Conservation (phyloP, 768 basidiomycete genomes). For the Hypsizygus marmoreus region DNA sequence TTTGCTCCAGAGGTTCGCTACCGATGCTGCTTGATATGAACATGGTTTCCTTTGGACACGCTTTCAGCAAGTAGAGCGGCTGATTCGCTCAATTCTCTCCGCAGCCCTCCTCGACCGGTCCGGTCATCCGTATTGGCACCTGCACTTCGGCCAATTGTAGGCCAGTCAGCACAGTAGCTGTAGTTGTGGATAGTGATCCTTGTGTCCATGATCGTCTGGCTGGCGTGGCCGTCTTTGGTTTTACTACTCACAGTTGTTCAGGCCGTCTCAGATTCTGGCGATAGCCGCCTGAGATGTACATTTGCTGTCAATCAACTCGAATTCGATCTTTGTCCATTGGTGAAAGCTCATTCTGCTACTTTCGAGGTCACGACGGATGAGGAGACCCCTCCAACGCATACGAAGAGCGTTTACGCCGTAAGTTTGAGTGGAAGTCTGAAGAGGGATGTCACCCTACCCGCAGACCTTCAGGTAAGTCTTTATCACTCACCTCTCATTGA, state of each 20-base stretch:
- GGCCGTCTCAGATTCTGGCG: neutral
- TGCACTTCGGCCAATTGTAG: neutral
- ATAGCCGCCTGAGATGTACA: slow-evolving; percentile 13
- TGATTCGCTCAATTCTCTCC: neutral
- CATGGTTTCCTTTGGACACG: no score
- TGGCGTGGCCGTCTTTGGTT: neutral
- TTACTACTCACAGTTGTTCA: neutral
- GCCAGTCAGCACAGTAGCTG: neutral
- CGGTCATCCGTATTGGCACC: slow-evolving; percentile 2
- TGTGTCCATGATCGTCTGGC: neutral
- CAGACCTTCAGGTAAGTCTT: slow-evolving; percentile 29
- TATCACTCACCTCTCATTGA: neutral
- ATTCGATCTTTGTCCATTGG: slow-evolving; percentile 31
- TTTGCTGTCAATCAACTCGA: slow-evolving; percentile 19
- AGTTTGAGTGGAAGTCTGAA: slow-evolving; percentile 21
- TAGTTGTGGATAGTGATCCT: neutral
- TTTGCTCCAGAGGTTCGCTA: no score
- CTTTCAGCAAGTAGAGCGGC: no score
- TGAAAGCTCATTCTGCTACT: slow-evolving; percentile 7
- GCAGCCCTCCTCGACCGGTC: slow-evolving; percentile 9
- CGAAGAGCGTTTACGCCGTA: slow-evolving; percentile 29
- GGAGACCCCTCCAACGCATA: slow-evolving; percentile 33
- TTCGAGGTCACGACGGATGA: slow-evolving; percentile 19
- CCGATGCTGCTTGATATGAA: no score
- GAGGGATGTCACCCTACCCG: slow-evolving; percentile 29